Percentiles rank a stretch among this genome's conserved stretches.
Conservation (phyloP, 805 yeast species). For the Komagataella populi region DNA sequence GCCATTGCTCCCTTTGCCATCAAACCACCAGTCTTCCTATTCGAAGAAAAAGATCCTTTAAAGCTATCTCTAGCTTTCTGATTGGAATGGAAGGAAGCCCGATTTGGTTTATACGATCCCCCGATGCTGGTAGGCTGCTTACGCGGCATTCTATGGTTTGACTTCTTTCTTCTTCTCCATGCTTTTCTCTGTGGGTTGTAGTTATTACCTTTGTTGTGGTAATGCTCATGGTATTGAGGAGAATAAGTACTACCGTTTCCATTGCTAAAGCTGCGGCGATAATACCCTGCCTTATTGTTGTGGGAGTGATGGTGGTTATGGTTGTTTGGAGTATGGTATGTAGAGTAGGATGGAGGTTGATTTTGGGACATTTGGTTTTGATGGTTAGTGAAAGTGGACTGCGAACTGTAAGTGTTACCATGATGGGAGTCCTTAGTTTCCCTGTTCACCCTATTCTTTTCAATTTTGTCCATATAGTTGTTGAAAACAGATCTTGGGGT, state of each 20-base stretch:
- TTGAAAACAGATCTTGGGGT: constrained; percentile 67
- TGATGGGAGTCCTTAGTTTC: constrained; percentile 14
- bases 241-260: constrained; percentile 6
- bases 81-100: neutral
- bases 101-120: neutral
- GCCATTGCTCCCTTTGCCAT: constrained; percentile 4
- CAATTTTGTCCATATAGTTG: constrained; percentile 57
- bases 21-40: constrained; percentile 4
- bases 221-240: constrained; percentile 3
- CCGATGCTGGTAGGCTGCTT: neutral
- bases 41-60: constrained; percentile 7
- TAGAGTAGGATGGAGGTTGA: neutral
- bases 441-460: constrained; percentile 19
- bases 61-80: neutral
- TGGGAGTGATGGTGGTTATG: constrained; percentile 7
- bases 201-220: constrained; percentile 11
- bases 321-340: constrained; percentile 3
- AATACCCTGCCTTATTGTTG: constrained; percentile 1
- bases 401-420: constrained; percentile 8
- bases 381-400: constrained; percentile 3
- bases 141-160: neutral
- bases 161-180: constrained; percentile 5
- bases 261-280: constrained; percentile 2
- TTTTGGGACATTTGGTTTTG: neutral
- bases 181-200: constrained; percentile 9